Conservation (phyloP, 2,329 filamentous ascomycete species). For the Bimuria novae-zelandiae region DNA sequence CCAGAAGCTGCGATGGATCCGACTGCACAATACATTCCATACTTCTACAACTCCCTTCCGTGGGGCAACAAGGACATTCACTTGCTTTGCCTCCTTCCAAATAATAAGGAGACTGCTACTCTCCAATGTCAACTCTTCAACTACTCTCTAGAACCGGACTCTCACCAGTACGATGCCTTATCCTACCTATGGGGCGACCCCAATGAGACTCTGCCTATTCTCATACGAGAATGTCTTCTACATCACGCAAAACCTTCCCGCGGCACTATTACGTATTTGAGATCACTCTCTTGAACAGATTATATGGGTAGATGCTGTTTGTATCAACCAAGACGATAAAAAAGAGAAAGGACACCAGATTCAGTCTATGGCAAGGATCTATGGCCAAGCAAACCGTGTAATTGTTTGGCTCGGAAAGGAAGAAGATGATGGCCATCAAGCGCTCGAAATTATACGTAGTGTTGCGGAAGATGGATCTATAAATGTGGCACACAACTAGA, state of each 20-base stretch:
- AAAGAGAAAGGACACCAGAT: conserved; percentile 18
- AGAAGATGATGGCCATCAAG: conserved; percentile 11
- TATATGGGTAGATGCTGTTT: no score
- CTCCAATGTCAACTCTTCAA: conserved; percentile 19
- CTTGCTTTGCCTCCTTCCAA: conserved; percentile 16
- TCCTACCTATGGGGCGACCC: conserved; percentile 14
- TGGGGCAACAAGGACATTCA: conserved; percentile 18
- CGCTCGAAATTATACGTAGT: conserved; percentile 16
- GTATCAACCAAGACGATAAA: conserved; percentile 15
- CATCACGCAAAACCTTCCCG: conserved; percentile 14
- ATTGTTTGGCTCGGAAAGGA: conserved; percentile 21
- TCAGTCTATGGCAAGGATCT: conserved; percentile 19
- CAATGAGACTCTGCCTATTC: conserved; percentile 9
- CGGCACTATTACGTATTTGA: conserved; percentile 12
- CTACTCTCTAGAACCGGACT: conserved; percentile 12
- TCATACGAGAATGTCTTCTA: conserved; percentile 7
- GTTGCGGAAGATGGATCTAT: conserved; percentile 7
- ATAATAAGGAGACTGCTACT: conserved; percentile 9
- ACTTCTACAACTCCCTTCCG: no score
- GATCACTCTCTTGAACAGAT: conserved; percentile 9
- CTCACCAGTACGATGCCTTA: conserved; percentile 14
- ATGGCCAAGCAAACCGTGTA: conserved; percentile 14
- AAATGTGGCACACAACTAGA: conserved; percentile 8
- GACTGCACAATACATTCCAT: no score
- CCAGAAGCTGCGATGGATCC: no score